Conservation (phyloP, 2,329 filamentous ascomycete genomes). For the Aspergillus udagawae region DNA sequence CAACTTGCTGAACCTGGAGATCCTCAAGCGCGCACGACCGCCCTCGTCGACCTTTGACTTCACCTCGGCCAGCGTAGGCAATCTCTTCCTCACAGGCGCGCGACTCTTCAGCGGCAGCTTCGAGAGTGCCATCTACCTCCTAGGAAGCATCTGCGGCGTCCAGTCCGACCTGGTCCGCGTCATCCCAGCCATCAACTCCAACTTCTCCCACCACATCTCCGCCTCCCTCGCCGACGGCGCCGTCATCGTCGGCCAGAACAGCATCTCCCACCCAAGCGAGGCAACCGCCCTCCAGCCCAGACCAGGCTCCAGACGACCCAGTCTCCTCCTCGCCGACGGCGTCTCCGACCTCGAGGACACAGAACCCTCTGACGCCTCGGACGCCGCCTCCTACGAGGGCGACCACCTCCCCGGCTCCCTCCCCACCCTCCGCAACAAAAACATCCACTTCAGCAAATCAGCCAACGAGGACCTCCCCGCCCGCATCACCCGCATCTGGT, state of each 20-base stretch:
- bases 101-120: slow-evolving; percentile 89
- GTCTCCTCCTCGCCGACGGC: slow-evolving; percentile 33
- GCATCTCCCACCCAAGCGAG: slow-evolving; percentile 78
- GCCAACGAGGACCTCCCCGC: slow-evolving; percentile 75
- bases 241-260: slow-evolving; percentile 84
- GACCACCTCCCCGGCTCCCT: slow-evolving; percentile 60
- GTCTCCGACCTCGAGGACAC: slow-evolving; percentile 30
- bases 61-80: slow-evolving; percentile 70
- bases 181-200: slow-evolving; percentile 87
- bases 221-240: slow-evolving; percentile 73
- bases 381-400: slow-evolving; percentile 40
- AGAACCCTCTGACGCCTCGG: slow-evolving; percentile 26
- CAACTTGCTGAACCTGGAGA: slow-evolving; percentile 72
- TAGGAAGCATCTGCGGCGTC: slow-evolving; percentile 82
- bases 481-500: slow-evolving; percentile 81
- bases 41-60: slow-evolving; percentile 73
- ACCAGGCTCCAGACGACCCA: slow-evolving; percentile 29
- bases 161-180: slow-evolving; percentile 68
- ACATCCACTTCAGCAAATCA: slow-evolving; percentile 76
- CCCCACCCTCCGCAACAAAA: slow-evolving; percentile 71
- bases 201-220: slow-evolving; percentile 92
- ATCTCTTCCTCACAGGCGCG: slow-evolving; percentile 77
- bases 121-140: slow-evolving; percentile 85
- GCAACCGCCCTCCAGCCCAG: slow-evolving; percentile 50
- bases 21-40: slow-evolving; percentile 68